Base-by-base conservation (phyloP, 495 filamentous ascomycete genomes). In the Penicillium soppii region DNA sequence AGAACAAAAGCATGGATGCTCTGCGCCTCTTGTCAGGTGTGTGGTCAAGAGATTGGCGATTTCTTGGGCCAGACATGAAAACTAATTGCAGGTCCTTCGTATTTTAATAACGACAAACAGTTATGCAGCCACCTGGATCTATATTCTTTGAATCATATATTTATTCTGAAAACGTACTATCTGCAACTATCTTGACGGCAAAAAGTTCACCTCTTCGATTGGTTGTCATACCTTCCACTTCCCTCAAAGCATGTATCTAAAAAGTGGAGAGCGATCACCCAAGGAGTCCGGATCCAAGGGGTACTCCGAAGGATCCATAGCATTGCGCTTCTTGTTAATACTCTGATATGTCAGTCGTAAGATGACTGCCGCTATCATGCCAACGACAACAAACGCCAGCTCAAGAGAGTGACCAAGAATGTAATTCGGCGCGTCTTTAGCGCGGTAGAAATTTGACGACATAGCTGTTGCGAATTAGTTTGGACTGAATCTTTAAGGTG, bases 371-470 rank as follows among this genome's bases (percentile, higher is more conserved):
- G 86, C 86, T 27, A 85, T 53, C 39, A 88, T 73, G 1, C 88
- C 87, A 4, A 70, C 61, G 0, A 70, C 55, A n/a, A 85, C 82
- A 54, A 91, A 91, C 0, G 65, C 84, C 19, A 92, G 67, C 52
- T 89, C 87, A 21, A 91, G 63, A 4, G 72, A 74, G 62, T 91
- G 87, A 0, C 89, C 89, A 4, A 90, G 76, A 2, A 77, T 67
- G 52, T 86, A 92, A 16, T 78, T 69, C 0, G 87, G 87, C 6
- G 71, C 68, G 54, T 91, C 87, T 20, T 73, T 70, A 5, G 71
- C 53, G 13, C 88, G 81, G 58, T 91, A 92, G 65, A 92, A 90
- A 57, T 91, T 90, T 2, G 82, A 83, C 0, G 87, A 80, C 81
- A 91, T 89, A 1, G 86, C 74, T 79, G 19, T 52, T 21, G 15